Evolutionary conservation across 139 green algal genomes (phyloP).

Genomic region (Pleodorina starrii): DNA sequence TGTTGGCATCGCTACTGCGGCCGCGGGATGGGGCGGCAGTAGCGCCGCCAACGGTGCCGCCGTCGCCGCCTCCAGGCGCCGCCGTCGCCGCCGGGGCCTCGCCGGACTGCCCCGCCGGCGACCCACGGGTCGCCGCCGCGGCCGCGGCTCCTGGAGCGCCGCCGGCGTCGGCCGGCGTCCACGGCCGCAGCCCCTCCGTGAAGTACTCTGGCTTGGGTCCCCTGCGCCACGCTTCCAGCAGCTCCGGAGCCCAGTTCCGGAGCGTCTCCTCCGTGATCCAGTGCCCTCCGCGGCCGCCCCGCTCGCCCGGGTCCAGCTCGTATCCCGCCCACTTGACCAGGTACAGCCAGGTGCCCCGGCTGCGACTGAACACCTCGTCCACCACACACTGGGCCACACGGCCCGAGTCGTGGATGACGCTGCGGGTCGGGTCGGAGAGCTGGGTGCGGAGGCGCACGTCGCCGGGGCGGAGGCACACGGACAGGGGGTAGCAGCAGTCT

Average conservation of each 20-base stretch:
- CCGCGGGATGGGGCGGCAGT: no score
- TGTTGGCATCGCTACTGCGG: neutral
- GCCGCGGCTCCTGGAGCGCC: neutral
- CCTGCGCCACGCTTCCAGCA: neutral
- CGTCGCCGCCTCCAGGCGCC: no score
- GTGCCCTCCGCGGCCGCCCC: neutral
- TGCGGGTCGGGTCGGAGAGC: neutral
- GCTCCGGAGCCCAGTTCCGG: neutral
- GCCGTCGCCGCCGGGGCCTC: no score
- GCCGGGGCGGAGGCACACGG: neutral
- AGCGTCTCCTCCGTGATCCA: neutral
- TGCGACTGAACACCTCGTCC: neutral
- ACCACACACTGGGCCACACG: neutral
- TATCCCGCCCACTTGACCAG: conserved; percentile 18
- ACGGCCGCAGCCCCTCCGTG: neutral
- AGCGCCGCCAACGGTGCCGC: no score
- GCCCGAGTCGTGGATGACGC: neutral
- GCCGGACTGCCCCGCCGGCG: no score
- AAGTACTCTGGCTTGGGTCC: neutral
- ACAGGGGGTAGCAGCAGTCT: neutral
- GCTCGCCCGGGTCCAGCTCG: neutral
- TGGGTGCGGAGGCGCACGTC: neutral
- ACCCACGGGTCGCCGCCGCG: no score
- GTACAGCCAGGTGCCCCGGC: neutral
- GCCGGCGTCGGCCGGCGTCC: neutral